These are phyloP conservation scores for Phellopilus nigrolimitatus DNA, from an alignment of 1,284 basidiomycete genomes.

Conservation along the genomic window DNA sequence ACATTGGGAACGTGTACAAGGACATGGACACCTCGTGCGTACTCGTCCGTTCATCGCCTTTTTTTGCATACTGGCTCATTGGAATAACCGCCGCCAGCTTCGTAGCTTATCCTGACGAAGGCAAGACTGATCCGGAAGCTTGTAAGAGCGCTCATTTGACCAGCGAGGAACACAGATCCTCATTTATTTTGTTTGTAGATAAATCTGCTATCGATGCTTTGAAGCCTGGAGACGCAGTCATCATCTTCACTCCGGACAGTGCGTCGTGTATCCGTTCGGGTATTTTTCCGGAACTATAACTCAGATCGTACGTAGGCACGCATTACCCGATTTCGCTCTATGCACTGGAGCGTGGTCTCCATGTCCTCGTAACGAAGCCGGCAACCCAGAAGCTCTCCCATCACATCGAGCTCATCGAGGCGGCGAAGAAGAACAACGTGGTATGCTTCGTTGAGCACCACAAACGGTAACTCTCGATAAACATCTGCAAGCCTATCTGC, in stretches of 20 bases:
- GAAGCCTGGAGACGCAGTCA: slow-evolving; percentile 79
- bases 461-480: slow-evolving; percentile 46
- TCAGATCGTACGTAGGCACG: slow-evolving; percentile 48
- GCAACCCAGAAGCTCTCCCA: slow-evolving; percentile 83
- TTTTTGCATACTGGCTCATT: not conserved
- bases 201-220: slow-evolving; percentile 81
- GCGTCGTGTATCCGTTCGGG: slow-evolving; percentile 27
- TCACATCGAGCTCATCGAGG: slow-evolving; percentile 72
- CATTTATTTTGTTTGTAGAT: slow-evolving; percentile 48
- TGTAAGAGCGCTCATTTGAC: slow-evolving; percentile 46
- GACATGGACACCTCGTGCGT: slow-evolving; percentile 78
- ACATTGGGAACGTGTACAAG: slow-evolving; percentile 81
- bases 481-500: not conserved
- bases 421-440: slow-evolving; percentile 75
- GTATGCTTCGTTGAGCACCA: slow-evolving; percentile 91
- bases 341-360: slow-evolving; percentile 78
- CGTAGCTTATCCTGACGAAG: slow-evolving; percentile 72
- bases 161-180: not conserved
- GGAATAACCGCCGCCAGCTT: slow-evolving; percentile 44
- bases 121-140: slow-evolving; percentile 70
- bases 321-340: slow-evolving; percentile 84
- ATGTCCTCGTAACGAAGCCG: slow-evolving; percentile 91
- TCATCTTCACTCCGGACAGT: slow-evolving; percentile 87
- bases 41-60: not conserved
- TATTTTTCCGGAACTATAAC: slow-evolving; percentile 21